Evolutionary conservation across 371 early-diverging fungal species (phyloP).

Genomic region (Encephalitozoon romaleae): DNA sequence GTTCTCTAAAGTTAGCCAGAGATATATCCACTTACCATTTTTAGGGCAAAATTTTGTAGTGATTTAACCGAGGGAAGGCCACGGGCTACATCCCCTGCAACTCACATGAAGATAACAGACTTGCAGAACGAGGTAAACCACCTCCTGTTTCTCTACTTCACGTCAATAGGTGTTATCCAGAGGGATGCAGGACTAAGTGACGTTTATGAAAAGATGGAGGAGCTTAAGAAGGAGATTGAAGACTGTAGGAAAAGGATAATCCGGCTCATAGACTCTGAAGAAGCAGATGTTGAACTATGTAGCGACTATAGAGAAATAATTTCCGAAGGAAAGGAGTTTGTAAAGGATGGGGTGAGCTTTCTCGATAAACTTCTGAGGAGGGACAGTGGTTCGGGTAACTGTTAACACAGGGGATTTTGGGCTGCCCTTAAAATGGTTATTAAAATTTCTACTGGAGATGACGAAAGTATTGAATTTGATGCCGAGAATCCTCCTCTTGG

Average conservation of each 20-base stretch:
- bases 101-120: constrained; percentile 7
- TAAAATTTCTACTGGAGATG: neutral
- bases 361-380: neutral
- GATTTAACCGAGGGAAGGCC: neutral
- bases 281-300: neutral
- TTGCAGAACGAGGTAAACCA: constrained; percentile 44
- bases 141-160: constrained; percentile 44
- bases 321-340: neutral
- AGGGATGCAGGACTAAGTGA: constrained; percentile 18
- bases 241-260: constrained; percentile 23
- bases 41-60: neutral
- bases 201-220: neutral
- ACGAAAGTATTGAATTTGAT: constrained; percentile 8
- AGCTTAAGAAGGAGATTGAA: constrained; percentile 21
- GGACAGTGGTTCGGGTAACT: neutral
- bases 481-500: constrained; percentile 10
- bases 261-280: constrained; percentile 8
- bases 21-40: constrained; percentile 1
- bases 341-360: neutral
- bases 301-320: neutral
- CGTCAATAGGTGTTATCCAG: constrained; percentile 42
- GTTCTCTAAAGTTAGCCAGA: constrained; percentile 18
- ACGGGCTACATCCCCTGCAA: neutral
- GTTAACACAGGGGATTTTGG: neutral
- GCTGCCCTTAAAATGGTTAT: constrained; percentile 14